Percentiles rank a stretch among this genome's conserved stretches.
These are phyloP conservation scores for Colletotrichum camelliae DNA, from an alignment of 2,329 filamentous ascomycete species.

Conservation along the genomic window DNA sequence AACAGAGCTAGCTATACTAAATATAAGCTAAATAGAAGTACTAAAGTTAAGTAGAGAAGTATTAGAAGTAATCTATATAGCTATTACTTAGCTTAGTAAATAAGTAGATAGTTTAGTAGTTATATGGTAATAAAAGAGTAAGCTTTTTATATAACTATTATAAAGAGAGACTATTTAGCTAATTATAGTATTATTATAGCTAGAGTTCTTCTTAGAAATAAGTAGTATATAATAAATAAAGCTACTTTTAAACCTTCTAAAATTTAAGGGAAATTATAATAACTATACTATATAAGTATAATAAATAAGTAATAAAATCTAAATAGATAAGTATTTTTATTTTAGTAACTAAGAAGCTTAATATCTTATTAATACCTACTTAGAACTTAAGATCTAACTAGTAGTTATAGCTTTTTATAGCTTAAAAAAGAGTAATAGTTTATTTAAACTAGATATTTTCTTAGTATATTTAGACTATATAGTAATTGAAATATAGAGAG, in stretches of 20 bases:
- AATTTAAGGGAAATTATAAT: not conserved
- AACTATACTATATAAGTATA: not conserved
- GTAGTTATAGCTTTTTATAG: too few relatives aligned
- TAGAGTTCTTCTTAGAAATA: too few relatives aligned
- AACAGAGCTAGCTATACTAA: not conserved
- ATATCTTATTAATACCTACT: not conserved
- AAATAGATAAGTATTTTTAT: not conserved
- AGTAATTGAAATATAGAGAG: too few relatives aligned
- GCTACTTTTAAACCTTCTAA: not conserved
- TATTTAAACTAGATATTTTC: too few relatives aligned
- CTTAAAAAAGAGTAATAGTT: too few relatives aligned
- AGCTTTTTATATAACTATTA: not conserved
- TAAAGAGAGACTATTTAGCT: not conserved
- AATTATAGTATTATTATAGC: too few relatives aligned
- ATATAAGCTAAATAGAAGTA: not conserved
- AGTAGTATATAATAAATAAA: not conserved
- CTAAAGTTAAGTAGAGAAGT: too few relatives aligned
- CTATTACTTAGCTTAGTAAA: not conserved
- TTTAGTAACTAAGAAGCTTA: not conserved
- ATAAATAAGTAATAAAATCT: not conserved
- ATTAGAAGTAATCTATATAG: too few relatives aligned
- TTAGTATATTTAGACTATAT: too few relatives aligned
- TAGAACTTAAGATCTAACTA: too few relatives aligned
- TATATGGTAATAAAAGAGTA: too few relatives aligned
- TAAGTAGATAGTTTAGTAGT: not conserved